These are phyloP conservation scores for Salvia hispanica DNA, from an alignment of 257 asterid genomes.

Conservation along the genomic window DNA sequence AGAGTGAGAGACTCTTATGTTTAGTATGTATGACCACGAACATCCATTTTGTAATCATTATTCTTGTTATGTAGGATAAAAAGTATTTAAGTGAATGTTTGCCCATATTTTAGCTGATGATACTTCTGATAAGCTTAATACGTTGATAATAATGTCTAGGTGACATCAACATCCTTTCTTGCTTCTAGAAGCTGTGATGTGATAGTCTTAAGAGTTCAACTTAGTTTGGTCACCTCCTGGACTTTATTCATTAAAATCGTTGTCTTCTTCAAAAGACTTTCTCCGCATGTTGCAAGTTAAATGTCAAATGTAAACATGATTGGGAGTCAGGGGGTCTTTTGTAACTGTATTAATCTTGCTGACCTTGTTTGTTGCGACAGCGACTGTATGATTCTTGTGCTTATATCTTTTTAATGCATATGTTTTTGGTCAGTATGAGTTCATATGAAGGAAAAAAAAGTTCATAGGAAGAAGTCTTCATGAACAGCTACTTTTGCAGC, in stretches of 20 bases:
- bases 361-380: neutral
- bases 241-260: conserved; percentile 6
- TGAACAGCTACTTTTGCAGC: neutral
- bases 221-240: conserved; percentile 16
- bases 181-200: neutral
- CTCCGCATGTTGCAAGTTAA: conserved; percentile 16
- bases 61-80: neutral
- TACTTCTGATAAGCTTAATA: conserved; percentile 10
- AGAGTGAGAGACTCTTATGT: conserved; percentile 10
- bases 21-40: neutral
- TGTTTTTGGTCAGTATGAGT: neutral
- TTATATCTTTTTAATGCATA: conserved; percentile 13
- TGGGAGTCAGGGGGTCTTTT: neutral
- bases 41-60: conserved; percentile 9
- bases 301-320: neutral
- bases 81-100: neutral
- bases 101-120: neutral
- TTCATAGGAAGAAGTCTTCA: neutral
- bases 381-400: neutral
- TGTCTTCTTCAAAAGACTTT: neutral
- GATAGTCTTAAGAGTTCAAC: neutral
- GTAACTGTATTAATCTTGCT: neutral
- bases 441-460: neutral
- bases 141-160: neutral
- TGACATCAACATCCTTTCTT: conserved; percentile 11